Evolutionary conservation across 2,329 filamentous ascomycete species (phyloP), one percentile per base, ranked within the genome.

Genomic region (Cladobotryum protrusum): DNA sequence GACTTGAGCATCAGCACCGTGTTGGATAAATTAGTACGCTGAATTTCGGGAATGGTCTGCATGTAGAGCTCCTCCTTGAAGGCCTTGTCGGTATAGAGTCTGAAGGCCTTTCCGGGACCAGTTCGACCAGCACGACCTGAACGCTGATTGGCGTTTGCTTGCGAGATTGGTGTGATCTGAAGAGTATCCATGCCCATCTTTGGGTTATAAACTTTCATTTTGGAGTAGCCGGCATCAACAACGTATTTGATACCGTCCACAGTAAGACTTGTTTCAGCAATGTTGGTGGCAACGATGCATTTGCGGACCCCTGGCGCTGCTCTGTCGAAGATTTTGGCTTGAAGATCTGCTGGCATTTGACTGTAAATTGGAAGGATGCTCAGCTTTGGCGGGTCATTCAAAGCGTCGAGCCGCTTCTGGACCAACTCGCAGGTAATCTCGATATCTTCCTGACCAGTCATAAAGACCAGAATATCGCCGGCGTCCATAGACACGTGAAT

Each of bases 161-260:
- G 93, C 2, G 91, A 96, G 47, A 99, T 95, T 1, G 93, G 93
- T 0, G 93, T 99, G 58, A 99, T 95, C 63, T 97, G 93, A 13
- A 99, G 79, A 0, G 92, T 96, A 63, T 99, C 93, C 93, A 99
- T 99, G 50, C 93, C 93, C 89, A 99, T 97, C 47, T 91, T 87
- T 5, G 93, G 91, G 61, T 99, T 99, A 71, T 97, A 99, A 4
- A 99, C 93, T 66, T 99, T 99, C 64, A 97, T 81, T 67, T 99
- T 99, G 2, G 90, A 95, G 67, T 92, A 99, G 1, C 93, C 93
- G 2, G 89, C 84, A 66, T 99, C 93, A 4, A 99, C 93, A 18
- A 99, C 93, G 61, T 96, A 99, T 86, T 97, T 97, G 69, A 99
- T 99, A 57, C 93, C 93, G 63, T 99, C 93, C 5, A 99, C 93